phyloP scores from a whole-genome alignment of 768 basidiomycete genomes.

The Tremella yokohamensis region DNA sequence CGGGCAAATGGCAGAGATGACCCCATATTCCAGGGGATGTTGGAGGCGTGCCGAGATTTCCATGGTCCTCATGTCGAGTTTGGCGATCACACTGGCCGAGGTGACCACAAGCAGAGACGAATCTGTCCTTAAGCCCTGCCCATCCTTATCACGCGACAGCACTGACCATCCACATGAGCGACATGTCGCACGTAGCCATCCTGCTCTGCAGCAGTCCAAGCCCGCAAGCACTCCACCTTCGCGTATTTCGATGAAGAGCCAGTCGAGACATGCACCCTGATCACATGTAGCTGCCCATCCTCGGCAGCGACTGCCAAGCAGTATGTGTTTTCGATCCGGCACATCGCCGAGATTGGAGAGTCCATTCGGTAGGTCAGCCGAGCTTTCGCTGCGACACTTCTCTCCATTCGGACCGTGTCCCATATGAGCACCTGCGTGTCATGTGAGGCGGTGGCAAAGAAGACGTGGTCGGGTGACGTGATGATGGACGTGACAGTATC shows the following conservation, averaged over 20 bases:
- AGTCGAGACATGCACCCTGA: slow-evolving; percentile 40
- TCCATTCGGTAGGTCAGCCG: slow-evolving; percentile 57
- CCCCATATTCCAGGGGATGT: slow-evolving; percentile 79
- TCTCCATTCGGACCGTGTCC: slow-evolving; percentile 77
- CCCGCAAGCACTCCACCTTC: slow-evolving; percentile 39
- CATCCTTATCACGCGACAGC: not conserved
- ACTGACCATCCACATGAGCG: slow-evolving; percentile 36
- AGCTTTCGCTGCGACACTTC: slow-evolving; percentile 81
- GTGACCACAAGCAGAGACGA: slow-evolving; percentile 85
- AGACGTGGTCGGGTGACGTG: slow-evolving; percentile 88
- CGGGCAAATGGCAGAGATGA: slow-evolving; percentile 77
- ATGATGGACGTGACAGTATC: slow-evolving; percentile 74
- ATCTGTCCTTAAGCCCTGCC: slow-evolving; percentile 50
- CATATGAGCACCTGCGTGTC: slow-evolving; percentile 54
- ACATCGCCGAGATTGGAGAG: slow-evolving; percentile 65
- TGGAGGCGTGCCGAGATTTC: slow-evolving; percentile 69
- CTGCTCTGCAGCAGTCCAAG: slow-evolving; percentile 20
- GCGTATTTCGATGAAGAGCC: slow-evolving; percentile 33
- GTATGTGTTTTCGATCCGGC: slow-evolving; percentile 66
- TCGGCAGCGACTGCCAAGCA: slow-evolving; percentile 39
- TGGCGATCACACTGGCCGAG: slow-evolving; percentile 67
- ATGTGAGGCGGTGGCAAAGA: slow-evolving; percentile 60
- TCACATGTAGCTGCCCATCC: slow-evolving; percentile 43
- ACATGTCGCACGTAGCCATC: slow-evolving; percentile 31
- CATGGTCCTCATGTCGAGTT: slow-evolving; percentile 84